Evolutionary conservation across 1,284 basidiomycete species (phyloP), one percentile per base, ranked within the genome.

Genomic region (Trametes polyzona): DNA sequence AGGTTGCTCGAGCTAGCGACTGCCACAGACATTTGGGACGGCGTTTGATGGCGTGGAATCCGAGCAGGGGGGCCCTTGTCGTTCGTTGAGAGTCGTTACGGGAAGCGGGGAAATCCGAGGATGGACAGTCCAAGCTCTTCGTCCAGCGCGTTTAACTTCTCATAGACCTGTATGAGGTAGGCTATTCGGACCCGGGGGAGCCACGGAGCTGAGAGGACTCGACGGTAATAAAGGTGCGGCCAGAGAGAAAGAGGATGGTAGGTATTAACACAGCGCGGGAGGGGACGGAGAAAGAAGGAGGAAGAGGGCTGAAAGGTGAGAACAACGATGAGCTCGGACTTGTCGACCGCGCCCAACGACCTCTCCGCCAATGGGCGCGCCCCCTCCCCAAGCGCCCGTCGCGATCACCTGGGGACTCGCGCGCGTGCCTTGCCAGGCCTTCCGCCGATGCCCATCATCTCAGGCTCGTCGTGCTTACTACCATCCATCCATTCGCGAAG

Each of bases 1-100:
- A 77, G 69, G 61, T 74, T 71, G 61, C 71, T 73, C 57, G 59
- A 65, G 68, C 67, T 74, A 26, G 76, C 70, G 51, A 78, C 70
- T 65, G 78, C 73, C 27, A 80, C 73, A 58, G 80, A 76, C 76
- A 73, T 74, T 56, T 57, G 43, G 51, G 51, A 39, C 36, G 41
- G 52, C n/a, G 44, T 39, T 40, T 27, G 21, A 46, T 17, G n/a
- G n/a, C n/a, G n/a, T 21, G 21, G 30, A 32, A 36, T 32, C 19
- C 24, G 17, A 26, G n/a, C n/a, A n/a, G n/a, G n/a, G 41, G 39
- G 29, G 26, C 12, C 24, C 30, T 36, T 16, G 40, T 35, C 43
- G 44, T 54, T 54, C 52, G 52, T 52, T 14, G 43, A 43, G n/a
- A 27, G 40, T 57, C 57, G 61, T 59, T 17, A 58, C 30, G 39